These are phyloP conservation scores for Borealophlyctis nickersoniae DNA, from an alignment of 192 early-diverging fungal genomes.

Conservation along the genomic window DNA sequence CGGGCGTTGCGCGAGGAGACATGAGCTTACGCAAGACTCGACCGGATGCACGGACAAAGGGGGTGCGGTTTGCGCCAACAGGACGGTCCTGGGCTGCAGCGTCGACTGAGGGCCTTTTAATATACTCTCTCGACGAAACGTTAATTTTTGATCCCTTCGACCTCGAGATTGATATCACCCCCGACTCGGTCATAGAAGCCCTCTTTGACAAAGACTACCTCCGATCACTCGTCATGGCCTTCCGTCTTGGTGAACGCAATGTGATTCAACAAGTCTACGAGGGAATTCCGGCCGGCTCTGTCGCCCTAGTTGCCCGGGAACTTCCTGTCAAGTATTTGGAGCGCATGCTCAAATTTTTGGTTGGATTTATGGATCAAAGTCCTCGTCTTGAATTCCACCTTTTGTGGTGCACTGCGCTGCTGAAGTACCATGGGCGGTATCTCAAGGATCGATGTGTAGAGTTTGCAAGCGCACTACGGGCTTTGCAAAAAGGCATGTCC, in stretches of 20 bases:
- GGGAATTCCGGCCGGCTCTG: constrained; percentile 70
- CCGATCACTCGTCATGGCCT: constrained; percentile 85
- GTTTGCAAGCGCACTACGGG: constrained; percentile 56
- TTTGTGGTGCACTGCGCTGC: constrained; percentile 72
- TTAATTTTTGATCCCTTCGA: constrained; percentile 97
- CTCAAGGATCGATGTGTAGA: constrained; percentile 47
- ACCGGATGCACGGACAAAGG: constrained; percentile 79
- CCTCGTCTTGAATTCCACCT: constrained; percentile 87
- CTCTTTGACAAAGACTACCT: constrained; percentile 73
- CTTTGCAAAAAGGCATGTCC: constrained; percentile 64
- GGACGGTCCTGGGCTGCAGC: constrained; percentile 94
- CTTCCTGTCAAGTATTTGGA: constrained; percentile 87
- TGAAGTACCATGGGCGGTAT: constrained; percentile 68
- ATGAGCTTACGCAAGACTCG: constrained; percentile 70
- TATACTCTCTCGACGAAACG: constrained; percentile 93
- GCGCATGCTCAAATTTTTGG: constrained; percentile 79
- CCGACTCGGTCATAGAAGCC: constrained; percentile 75
- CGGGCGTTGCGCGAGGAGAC: constrained; percentile 86
- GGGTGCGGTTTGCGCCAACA: constrained; percentile 89
- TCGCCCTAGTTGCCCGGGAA: constrained; percentile 67
- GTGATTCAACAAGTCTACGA: constrained; percentile 80
- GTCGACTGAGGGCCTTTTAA: constrained; percentile 89
- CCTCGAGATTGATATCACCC: constrained; percentile 94
- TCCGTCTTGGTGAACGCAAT: constrained; percentile 84
- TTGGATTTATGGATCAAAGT: constrained; percentile 70